Conservation (phyloP, 805 yeast genomes). For the Zygosaccharomyces bailii region DNA sequence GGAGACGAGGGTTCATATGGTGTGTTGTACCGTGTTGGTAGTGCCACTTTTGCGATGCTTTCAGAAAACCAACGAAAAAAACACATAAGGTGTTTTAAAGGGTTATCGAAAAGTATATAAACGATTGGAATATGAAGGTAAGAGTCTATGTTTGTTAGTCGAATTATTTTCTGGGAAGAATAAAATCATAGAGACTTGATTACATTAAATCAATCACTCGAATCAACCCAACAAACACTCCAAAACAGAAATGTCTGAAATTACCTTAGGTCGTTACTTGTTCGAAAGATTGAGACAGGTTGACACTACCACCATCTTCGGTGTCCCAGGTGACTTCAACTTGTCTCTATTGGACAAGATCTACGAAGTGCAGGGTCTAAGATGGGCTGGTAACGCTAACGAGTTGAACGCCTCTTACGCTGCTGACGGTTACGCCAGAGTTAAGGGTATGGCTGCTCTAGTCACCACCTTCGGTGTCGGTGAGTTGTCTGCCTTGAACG, state of each 20-base stretch:
- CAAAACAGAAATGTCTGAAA: conserved; percentile 38
- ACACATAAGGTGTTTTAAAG: not conserved
- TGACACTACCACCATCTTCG: conserved; percentile 66
- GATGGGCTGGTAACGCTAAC: conserved; percentile 91
- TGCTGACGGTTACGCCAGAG: conserved; percentile 84
- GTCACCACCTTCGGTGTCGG: conserved; percentile 91
- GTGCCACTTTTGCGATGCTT: conserved; percentile 8
- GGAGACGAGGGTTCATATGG: not conserved
- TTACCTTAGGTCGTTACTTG: conserved; percentile 70
- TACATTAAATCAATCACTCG: not conserved
- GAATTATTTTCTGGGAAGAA: not conserved
- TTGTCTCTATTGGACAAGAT: conserved; percentile 66
- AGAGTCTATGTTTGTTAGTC: not conserved
- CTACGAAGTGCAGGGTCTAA: conserved; percentile 67
- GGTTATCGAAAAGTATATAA: conserved; percentile 4
- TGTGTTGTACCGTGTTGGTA: not conserved
- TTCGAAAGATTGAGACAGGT: conserved; percentile 77
- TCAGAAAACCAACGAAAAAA: not conserved
- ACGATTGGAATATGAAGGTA: not conserved
- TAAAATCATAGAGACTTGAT: not conserved
- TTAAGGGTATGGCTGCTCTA: conserved; percentile 69
- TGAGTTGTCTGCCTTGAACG: conserved; percentile 78
- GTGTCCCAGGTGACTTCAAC: conserved; percentile 83
- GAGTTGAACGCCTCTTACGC: conserved; percentile 82
- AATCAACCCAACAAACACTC: not conserved